Evolutionary conservation across 2,329 filamentous ascomycete genomes (phyloP), one percentile per base, ranked within the genome.

Genomic region (Dryadomyces quercivorus): DNA sequence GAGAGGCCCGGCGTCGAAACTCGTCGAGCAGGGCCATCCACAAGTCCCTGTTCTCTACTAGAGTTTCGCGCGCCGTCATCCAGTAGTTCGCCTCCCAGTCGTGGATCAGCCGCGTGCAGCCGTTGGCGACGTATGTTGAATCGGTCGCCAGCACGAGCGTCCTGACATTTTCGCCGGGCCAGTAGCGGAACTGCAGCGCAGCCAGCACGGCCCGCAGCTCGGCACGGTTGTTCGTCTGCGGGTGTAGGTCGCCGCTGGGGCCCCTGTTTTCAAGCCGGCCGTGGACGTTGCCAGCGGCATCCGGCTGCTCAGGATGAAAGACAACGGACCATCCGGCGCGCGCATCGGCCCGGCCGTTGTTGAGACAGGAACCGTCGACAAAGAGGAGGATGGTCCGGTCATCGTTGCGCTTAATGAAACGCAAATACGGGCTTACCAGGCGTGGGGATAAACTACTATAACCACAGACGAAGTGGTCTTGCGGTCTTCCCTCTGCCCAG

Each of bases 131-230:
- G 53, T 76, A 76, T 50, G 70, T 66, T 1, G 71, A 72, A 54
- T 78, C 72, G 0, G 72, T 76, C 16, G 72, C 70, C 51, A 78
- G 65, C 13, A 77, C 70, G n/a, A 78, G 55, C 3, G 63, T 63
- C 9, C 61, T 57, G 61, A 67, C 71, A 10, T 67, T 69, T 57
- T 75, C 72, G 16, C 59, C 62, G 7, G 58, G 50, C 73, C 72
- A 75, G 45, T 60, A 55, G 2, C 69, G 65, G 58, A 69, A 72
- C 50, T 67, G 62, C 9, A 75, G 65, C n/a, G 70, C 75, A 8
- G 67, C 70, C 42, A 75, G 71, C 7, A 70, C 69, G 7, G 70
- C 70, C 13, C 73, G 70, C 2, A 77, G 66, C 58, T 75, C 71
- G 10, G 74, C 74, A 1, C 73, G 66, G 55, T 74, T 73, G 59